Percentiles rank a stretch among this genome's conserved stretches.
phyloP scores from a whole-genome alignment of 441 rosid species.

The Bruguiera hainesii region DNA sequence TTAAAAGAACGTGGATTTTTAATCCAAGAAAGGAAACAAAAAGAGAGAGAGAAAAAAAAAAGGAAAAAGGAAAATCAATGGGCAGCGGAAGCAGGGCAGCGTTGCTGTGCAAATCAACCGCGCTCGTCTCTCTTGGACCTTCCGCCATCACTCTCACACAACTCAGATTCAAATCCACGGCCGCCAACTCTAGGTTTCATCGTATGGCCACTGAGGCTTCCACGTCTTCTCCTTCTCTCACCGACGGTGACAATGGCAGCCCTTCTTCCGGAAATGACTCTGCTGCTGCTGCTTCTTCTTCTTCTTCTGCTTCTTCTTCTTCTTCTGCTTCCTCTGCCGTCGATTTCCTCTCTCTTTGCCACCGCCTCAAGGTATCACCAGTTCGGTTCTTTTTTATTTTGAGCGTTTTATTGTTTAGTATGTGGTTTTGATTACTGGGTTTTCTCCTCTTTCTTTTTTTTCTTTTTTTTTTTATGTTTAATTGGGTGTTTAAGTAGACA shows the following conservation, averaged over 20 bases:
- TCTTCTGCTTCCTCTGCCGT: slow-evolving; percentile 60
- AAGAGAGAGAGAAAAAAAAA: too few relatives aligned
- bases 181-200: slow-evolving; percentile 20
- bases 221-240: slow-evolving; percentile 36
- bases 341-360: slow-evolving; percentile 82
- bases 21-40: not conserved
- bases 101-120: slow-evolving; percentile 41
- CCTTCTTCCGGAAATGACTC: slow-evolving; percentile 21
- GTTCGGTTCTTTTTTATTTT: not conserved
- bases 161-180: slow-evolving; percentile 31
- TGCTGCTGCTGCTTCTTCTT: slow-evolving; percentile 17
- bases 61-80: slow-evolving; percentile 16
- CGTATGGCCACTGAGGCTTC: slow-evolving; percentile 55
- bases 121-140: slow-evolving; percentile 39
- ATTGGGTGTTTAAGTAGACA: slow-evolving; percentile 34
- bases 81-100: slow-evolving; percentile 37
- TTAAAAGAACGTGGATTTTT: not conserved
- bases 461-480: not conserved
- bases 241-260: slow-evolving; percentile 28
- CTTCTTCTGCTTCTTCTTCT: slow-evolving; percentile 45
- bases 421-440: not conserved
- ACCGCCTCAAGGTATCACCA: slow-evolving; percentile 64
- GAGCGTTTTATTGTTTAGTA: not conserved
- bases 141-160: slow-evolving; percentile 34
- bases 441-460: not conserved